Conservation (phyloP, 192 early-diverging fungal species). For the Coemansia sp. region DNA sequence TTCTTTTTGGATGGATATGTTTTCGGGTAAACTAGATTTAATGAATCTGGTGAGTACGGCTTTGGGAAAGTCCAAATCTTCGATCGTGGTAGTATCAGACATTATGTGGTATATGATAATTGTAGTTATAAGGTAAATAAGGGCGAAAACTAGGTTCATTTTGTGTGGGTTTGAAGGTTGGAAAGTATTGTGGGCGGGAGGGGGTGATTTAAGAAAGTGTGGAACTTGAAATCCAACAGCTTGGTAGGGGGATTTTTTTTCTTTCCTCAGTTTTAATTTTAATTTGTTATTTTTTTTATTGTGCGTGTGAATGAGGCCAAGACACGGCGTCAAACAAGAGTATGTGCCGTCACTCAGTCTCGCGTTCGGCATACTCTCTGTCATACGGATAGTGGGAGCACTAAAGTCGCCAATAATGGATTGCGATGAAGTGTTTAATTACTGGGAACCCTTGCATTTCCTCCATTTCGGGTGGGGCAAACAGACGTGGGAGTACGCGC, state of each 20-base stretch:
- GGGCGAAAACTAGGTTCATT: not conserved
- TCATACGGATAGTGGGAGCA: conserved; percentile 32
- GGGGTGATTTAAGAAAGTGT: not conserved
- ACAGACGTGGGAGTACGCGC: conserved; percentile 98
- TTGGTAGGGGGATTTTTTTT: not conserved
- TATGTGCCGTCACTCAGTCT: conserved; percentile 30
- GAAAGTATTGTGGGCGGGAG: not conserved
- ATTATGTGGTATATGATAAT: not conserved
- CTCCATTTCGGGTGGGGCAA: conserved; percentile 81
- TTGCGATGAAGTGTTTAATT: conserved; percentile 85
- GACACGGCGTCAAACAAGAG: not conserved
- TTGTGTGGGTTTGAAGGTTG: not conserved
- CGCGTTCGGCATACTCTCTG: conserved; percentile 29
- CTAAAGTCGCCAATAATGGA: conserved; percentile 47
- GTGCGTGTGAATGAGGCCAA: not conserved
- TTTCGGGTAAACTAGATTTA: conserved; percentile 44
- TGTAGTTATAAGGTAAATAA: not conserved
- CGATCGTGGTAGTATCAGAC: conserved; percentile 22
- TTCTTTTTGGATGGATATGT: conserved; percentile 50
- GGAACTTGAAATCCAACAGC: too few relatives aligned
- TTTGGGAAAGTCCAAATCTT: conserved; percentile 51
- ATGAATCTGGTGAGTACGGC: conserved; percentile 44
- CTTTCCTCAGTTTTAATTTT: not conserved
- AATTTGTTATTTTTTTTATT: not conserved
- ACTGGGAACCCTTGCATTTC: conserved; percentile 95